Conservation (phyloP, 495 filamentous ascomycete genomes). For the Pyrenopolyporus hunteri region DNA sequence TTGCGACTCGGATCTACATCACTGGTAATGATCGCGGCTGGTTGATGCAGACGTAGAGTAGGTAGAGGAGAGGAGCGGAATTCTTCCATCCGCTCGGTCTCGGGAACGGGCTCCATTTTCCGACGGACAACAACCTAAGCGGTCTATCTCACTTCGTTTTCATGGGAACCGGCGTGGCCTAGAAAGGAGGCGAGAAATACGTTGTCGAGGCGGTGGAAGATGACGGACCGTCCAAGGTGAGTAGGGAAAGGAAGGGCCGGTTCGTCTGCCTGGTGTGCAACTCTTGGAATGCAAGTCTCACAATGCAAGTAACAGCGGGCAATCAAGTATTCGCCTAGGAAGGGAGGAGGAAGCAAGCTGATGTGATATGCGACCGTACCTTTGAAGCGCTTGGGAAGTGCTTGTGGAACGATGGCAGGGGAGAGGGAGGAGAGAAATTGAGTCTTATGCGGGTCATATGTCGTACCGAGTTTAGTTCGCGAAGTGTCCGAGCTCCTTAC, state of each 20-base stretch:
- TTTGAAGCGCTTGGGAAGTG: slow-evolving; percentile 29
- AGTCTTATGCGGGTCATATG: slow-evolving; percentile 33
- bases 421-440: slow-evolving; percentile 25
- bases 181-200: not conserved
- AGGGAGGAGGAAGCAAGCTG: slow-evolving; percentile 25
- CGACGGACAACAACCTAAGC: slow-evolving; percentile 14
- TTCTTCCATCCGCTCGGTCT: slow-evolving; percentile 65
- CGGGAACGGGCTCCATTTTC: slow-evolving; percentile 64
- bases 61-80: slow-evolving; percentile 57
- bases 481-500: slow-evolving; percentile 34
- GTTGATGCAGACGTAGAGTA: slow-evolving; percentile 44
- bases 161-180: slow-evolving; percentile 19
- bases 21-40: slow-evolving; percentile 45
- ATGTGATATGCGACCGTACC: slow-evolving; percentile 30
- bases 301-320: not conserved
- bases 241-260: not conserved
- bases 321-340: slow-evolving; percentile 14
- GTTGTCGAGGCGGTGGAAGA: slow-evolving; percentile 2
- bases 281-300: slow-evolving; percentile 27
- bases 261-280: slow-evolving; percentile 1
- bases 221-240: not conserved
- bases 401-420: slow-evolving; percentile 34
- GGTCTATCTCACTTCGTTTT: slow-evolving; percentile 19
- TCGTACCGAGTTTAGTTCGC: slow-evolving; percentile 34
- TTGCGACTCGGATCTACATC: slow-evolving; percentile 49